phyloP scores from a whole-genome alignment of 768 basidiomycete genomes.

The Naganishia friedmannii region DNA sequence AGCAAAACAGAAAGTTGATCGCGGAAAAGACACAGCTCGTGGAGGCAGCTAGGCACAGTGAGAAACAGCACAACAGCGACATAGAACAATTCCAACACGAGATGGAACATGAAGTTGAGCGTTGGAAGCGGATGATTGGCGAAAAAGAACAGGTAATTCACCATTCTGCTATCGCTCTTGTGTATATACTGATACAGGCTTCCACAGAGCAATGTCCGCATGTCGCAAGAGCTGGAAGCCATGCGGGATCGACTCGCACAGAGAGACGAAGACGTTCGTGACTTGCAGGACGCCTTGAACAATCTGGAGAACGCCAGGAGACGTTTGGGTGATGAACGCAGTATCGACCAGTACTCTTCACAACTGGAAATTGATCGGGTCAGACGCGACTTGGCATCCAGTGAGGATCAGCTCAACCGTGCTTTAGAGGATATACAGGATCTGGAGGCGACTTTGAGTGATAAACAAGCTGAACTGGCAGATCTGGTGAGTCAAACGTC shows the following conservation, averaged over 20 bases:
- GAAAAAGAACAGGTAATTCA: constrained; percentile 41
- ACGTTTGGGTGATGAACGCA: constrained; percentile 76
- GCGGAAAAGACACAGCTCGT: constrained; percentile 64
- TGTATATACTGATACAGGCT: background rate
- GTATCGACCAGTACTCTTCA: constrained; percentile 75
- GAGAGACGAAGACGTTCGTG: constrained; percentile 70
- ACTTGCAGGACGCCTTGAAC: constrained; percentile 70
- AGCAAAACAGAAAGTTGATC: constrained; percentile 58
- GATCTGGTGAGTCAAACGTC: constrained; percentile 53
- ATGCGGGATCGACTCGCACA: constrained; percentile 60
- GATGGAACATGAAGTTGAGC: constrained; percentile 29
- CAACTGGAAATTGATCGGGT: constrained; percentile 85
- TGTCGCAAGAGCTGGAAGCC: constrained; percentile 45
- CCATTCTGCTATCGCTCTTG: background rate
- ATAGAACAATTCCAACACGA: constrained; percentile 27
- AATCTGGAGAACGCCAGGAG: constrained; percentile 71
- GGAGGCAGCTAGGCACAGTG: constrained; percentile 48
- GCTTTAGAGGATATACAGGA: constrained; percentile 68
- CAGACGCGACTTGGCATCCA: constrained; percentile 74
- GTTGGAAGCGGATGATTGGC: constrained; percentile 36
- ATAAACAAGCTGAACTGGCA: constrained; percentile 71
- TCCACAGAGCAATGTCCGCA: constrained; percentile 35
- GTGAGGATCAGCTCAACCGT: constrained; percentile 73
- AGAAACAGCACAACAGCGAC: constrained; percentile 32
- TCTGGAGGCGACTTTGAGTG: constrained; percentile 64